Evolutionary conservation across 2,329 filamentous ascomycete genomes (phyloP), one percentile per base, ranked within the genome.

Genomic region (Sordariomycetes sp.): DNA sequence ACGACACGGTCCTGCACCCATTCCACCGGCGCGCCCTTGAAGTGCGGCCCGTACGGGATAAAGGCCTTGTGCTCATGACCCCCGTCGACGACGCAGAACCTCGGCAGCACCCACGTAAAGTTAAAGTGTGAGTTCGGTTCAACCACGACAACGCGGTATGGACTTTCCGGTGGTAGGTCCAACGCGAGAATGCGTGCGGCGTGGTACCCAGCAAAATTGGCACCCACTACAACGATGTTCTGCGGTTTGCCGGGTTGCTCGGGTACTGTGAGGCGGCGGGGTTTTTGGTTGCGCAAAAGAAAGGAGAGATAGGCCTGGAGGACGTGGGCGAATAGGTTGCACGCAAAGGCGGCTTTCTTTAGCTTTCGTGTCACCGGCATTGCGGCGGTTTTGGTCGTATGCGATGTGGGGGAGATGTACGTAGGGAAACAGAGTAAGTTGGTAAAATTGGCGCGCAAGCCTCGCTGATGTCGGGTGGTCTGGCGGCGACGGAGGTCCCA

Each of bases 81-180:
- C 14, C 67, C 67, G n/a, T 72, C 67, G 6, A 80, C 70, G 18
- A 85, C 81, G 50, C 75, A 79, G 65, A 79, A 83, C 3, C 83
- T 75, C 0, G 83, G 83, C 43, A 86, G 74, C 14, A 78, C 75
- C 74, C 81, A 86, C 0, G 79, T 79, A 63, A 80, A 83, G 61
- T 85, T 78, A 65, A 85, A 82, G 66, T 85, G 82, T 3, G 74
- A 77, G 64, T 82, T 81, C 53, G 77, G 79, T 66, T 87, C 83
- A 32, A 86, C 65, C 3, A 86, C 69, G 0, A 85, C 69, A 3
- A 84, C 75, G 3, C 74, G 73, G 65, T 77, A 82, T 8, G 65
- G 68, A 35, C 70, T 72, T 35, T 75, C 68, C 0, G 74, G 71
- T 0, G 80, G 77, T 0, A 85, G 66, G 4, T 73, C 70, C 24